A percentile compares a stretch with the other conserved stretches of the same genome.
phyloP scores from a whole-genome alignment of 768 basidiomycete species.

The Tulasnella calospora region DNA sequence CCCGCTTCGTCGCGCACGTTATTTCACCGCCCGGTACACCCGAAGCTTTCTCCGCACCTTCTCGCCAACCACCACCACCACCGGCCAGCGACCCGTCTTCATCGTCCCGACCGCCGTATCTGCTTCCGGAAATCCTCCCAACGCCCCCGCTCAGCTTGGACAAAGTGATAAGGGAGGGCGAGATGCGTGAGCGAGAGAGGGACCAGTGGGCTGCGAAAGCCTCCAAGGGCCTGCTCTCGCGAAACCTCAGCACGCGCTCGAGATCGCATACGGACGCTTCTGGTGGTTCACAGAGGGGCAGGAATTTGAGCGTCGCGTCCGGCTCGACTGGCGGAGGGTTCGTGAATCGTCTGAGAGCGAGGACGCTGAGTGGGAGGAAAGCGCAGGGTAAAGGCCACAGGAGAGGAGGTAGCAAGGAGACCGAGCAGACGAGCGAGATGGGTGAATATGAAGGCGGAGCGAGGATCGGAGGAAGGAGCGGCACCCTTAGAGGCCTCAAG shows the following conservation, averaged over 20 bases:
- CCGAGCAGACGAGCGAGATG: conserved; percentile 9
- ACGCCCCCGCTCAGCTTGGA: conserved; percentile 11
- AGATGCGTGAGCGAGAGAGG: background rate
- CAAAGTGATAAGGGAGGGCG: conserved; percentile 21
- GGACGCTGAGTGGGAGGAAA: conserved; percentile 25
- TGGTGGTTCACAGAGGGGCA: background rate
- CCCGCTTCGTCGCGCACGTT: conserved; percentile 21
- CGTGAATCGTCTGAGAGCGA: conserved; percentile 13
- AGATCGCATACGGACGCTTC: background rate
- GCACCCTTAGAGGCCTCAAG: background rate
- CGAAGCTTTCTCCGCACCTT: background rate
- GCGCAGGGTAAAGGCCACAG: conserved; percentile 11
- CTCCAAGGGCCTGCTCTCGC: background rate
- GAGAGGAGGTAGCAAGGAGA: conserved; percentile 8
- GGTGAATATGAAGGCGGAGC: conserved; percentile 4
- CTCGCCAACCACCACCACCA: background rate
- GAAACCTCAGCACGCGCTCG: background rate
- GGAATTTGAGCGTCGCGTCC: conserved; percentile 3
- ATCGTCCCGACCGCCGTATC: background rate
- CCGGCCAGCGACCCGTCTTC: background rate
- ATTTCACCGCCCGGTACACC: conserved; percentile 14
- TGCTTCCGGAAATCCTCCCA: conserved; percentile 4
- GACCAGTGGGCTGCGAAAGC: conserved; percentile 19
- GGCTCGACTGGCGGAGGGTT: background rate
- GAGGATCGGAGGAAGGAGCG: background rate